Conservation (phyloP, 2,329 filamentous ascomycete species). For the Paraconiothyrium sp. region DNA sequence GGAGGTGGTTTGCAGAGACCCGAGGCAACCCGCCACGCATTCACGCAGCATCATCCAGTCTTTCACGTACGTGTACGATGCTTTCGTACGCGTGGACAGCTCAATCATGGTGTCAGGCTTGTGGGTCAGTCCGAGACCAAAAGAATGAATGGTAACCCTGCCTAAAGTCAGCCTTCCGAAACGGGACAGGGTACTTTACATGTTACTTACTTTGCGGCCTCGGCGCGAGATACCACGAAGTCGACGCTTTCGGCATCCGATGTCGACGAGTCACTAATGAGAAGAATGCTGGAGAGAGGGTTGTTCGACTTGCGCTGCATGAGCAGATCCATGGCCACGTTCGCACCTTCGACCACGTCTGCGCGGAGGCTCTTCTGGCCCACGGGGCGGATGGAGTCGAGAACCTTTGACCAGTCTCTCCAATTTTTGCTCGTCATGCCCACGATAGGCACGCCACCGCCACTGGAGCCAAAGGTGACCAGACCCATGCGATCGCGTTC, state of each 20-base stretch:
- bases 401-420: conserved; percentile 87
- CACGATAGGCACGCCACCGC: conserved; percentile 92
- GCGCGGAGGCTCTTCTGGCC: conserved; percentile 96
- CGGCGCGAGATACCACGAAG: conserved; percentile 94
- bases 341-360: conserved; percentile 96
- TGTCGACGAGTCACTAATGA: conserved; percentile 97
- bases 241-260: conserved; percentile 95
- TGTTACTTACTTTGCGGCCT: conserved; percentile 86
- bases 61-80: conserved; percentile 97
- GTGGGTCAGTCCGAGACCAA: conserved; percentile 94
- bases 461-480: conserved; percentile 95
- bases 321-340: conserved; percentile 96
- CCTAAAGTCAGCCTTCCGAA: conserved; percentile 33
- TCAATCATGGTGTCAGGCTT: conserved; percentile 99
- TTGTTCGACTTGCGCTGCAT: conserved; percentile 99
- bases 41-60: conserved; percentile 99
- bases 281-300: conserved; percentile 90
- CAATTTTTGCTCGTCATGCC: conserved; percentile 97
- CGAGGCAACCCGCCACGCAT: conserved; percentile 91
- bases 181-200: conserved; percentile 14
- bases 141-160: conserved; percentile 93
- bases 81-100: conserved; percentile 92
- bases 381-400: conserved; percentile 88
- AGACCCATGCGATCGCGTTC: conserved; percentile 96
- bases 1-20: conserved; percentile 91